phyloP scores from a whole-genome alignment of 2,329 filamentous ascomycete species.

The Ambrosiella xylebori region DNA sequence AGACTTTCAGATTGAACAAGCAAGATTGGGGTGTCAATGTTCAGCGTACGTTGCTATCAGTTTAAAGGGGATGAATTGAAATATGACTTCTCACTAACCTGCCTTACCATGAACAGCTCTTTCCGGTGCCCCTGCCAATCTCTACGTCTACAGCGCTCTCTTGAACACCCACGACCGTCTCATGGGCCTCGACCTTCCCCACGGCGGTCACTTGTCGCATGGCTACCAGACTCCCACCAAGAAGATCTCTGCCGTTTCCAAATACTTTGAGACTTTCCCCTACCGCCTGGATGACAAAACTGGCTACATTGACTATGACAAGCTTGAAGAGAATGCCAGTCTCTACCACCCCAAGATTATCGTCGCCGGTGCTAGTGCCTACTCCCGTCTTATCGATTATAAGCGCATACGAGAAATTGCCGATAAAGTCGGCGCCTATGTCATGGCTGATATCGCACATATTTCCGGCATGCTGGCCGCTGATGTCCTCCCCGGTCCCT shows the following conservation, averaged over 20 bases:
- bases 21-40: slow-evolving; percentile 96
- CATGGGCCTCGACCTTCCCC: slow-evolving; percentile 92
- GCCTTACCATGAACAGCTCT: slow-evolving; percentile 36
- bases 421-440: slow-evolving; percentile 80
- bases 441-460: slow-evolving; percentile 92
- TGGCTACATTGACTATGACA: slow-evolving; percentile 87
- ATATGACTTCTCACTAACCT: neutral
- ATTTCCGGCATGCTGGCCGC: slow-evolving; percentile 89
- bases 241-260: slow-evolving; percentile 96
- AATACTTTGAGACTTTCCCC: slow-evolving; percentile 96
- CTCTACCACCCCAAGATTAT: slow-evolving; percentile 93
- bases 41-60: slow-evolving; percentile 42
- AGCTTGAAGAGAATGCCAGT: slow-evolving; percentile 69
- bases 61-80: neutral
- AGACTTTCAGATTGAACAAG: slow-evolving; percentile 67
- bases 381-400: slow-evolving; percentile 93
- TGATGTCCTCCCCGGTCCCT: slow-evolving; percentile 79
- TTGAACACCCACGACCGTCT: slow-evolving; percentile 85
- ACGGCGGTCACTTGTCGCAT: slow-evolving; percentile 89
- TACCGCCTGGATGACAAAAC: slow-evolving; percentile 84
- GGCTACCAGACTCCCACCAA: slow-evolving; percentile 90
- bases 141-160: slow-evolving; percentile 89
- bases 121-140: slow-evolving; percentile 57
- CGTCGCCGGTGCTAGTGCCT: slow-evolving; percentile 85
- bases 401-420: slow-evolving; percentile 77